Conservation (phyloP, 805 yeast species). For the Ogataea allantospora region DNA sequence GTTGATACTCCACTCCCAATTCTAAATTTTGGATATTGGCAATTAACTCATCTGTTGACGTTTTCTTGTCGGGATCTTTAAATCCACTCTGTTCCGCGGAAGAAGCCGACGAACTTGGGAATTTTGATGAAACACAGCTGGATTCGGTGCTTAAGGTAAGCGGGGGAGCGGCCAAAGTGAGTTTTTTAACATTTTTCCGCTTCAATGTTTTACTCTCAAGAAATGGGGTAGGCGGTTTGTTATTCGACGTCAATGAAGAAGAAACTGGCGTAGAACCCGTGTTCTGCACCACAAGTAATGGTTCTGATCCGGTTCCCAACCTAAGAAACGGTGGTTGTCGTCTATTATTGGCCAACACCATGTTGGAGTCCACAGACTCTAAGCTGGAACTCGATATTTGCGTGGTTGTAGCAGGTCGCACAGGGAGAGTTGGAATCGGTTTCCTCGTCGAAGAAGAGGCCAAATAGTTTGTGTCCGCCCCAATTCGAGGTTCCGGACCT, state of each 20-base stretch:
- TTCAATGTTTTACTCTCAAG: conserved; percentile 43
- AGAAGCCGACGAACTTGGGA: conserved; percentile 12
- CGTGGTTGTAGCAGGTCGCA: conserved; percentile 5
- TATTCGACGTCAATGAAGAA: conserved; percentile 10
- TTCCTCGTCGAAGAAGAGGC: not conserved
- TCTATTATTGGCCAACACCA: not conserved
- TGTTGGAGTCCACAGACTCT: conserved; percentile 4
- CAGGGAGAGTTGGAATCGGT: conserved; percentile 3
- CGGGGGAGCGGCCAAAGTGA: conserved; percentile 37
- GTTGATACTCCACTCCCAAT: conserved; percentile 52
- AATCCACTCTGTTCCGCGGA: conserved; percentile 18
- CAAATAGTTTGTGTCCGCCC: not conserved
- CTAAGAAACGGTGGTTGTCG: conserved; percentile 17
- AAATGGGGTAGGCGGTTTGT: conserved; percentile 19
- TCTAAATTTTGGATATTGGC: conserved; percentile 48
- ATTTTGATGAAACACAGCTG: not conserved
- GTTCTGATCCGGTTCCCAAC: not conserved
- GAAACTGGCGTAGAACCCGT: conserved; percentile 4
- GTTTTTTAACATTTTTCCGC: conserved; percentile 57
- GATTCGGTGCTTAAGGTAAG: not conserved
- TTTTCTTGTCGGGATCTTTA: conserved; percentile 32
- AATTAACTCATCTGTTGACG: conserved; percentile 37
- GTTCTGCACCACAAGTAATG: conserved; percentile 9
- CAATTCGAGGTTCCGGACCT: not conserved
- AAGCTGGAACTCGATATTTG: conserved; percentile 9